phyloP scores from a whole-genome alignment of 129 eudicot genomes.

The Chrysanthemum seticuspe region DNA sequence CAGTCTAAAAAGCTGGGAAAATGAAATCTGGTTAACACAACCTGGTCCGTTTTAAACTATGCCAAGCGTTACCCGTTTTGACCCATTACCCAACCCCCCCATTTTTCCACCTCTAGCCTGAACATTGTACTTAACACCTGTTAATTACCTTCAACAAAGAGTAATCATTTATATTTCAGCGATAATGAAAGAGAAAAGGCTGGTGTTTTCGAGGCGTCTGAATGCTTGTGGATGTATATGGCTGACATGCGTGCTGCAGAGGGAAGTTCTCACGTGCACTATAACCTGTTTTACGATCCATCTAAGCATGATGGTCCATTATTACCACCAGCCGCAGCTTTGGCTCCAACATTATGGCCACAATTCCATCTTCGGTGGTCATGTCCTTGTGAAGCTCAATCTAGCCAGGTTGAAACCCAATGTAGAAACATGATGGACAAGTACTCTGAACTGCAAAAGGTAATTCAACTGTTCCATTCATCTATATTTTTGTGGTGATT shows the following conservation, averaged over 20 bases:
- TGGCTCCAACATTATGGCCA: constrained; percentile 98
- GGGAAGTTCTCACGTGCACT: constrained; percentile 70
- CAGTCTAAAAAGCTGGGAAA: too few relatives aligned
- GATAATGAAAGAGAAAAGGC: constrained; percentile 91
- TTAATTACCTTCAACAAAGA: constrained; percentile 2
- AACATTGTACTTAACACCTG: too few relatives aligned
- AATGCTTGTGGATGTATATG: constrained; percentile 84
- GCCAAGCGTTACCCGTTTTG: neutral
- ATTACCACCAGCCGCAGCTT: constrained; percentile 97
- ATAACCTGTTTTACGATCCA: constrained; percentile 75
- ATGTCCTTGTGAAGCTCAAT: constrained; percentile 79
- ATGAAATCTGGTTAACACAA: neutral
- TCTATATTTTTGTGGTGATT: neutral
- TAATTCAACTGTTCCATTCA: constrained; percentile 22
- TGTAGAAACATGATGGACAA: constrained; percentile 69
- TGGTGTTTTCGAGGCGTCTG: constrained; percentile 64
- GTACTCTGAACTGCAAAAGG: constrained; percentile 78
- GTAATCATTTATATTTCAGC: constrained; percentile 37
- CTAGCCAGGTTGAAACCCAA: constrained; percentile 74
- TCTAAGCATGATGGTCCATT: constrained; percentile 66
- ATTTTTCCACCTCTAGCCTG: too few relatives aligned
- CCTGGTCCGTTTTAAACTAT: neutral
- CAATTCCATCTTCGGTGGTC: constrained; percentile 99
- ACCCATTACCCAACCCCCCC: constrained; percentile 2
- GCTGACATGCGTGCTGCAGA: constrained; percentile 66